phyloP scores from a whole-genome alignment of 768 basidiomycete species.

The Suillus plorans region DNA sequence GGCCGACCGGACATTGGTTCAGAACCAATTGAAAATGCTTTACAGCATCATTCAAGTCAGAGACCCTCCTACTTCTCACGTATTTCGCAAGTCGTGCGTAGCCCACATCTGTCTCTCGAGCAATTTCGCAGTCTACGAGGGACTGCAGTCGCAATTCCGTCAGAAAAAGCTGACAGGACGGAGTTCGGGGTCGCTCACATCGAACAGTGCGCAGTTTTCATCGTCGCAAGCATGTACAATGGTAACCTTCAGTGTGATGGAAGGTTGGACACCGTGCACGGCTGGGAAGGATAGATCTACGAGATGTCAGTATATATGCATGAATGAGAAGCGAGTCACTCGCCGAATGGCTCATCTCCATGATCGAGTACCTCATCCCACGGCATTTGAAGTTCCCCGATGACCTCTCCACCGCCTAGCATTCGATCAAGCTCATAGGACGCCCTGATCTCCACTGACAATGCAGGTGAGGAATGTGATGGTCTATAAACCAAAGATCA shows the following conservation, averaged over 20 bases:
- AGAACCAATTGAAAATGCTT: no score
- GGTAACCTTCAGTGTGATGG: not conserved
- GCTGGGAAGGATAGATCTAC: not conserved
- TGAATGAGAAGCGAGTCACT: not conserved
- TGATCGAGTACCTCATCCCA: not conserved
- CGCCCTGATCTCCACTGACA: not conserved
- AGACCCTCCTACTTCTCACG: fast-evolving
- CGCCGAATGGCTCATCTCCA: not conserved
- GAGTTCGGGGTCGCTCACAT: no score
- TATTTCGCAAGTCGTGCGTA: no score
- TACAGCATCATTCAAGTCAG: no score
- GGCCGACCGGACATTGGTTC: no score
- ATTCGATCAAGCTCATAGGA: not conserved
- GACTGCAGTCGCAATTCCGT: no score
- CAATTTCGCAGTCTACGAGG: no score
- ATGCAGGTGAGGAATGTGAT: not conserved
- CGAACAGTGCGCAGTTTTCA: not conserved
- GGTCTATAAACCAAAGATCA: not conserved
- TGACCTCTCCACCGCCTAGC: not conserved
- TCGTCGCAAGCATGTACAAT: not conserved
- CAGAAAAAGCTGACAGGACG: no score
- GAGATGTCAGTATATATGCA: not conserved
- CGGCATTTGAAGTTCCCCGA: not conserved
- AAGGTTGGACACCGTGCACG: not conserved
- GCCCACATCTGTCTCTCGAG: no score